Base-by-base conservation (phyloP, 2,329 filamentous ascomycete species). In the Trichoderma sp. region DNA sequence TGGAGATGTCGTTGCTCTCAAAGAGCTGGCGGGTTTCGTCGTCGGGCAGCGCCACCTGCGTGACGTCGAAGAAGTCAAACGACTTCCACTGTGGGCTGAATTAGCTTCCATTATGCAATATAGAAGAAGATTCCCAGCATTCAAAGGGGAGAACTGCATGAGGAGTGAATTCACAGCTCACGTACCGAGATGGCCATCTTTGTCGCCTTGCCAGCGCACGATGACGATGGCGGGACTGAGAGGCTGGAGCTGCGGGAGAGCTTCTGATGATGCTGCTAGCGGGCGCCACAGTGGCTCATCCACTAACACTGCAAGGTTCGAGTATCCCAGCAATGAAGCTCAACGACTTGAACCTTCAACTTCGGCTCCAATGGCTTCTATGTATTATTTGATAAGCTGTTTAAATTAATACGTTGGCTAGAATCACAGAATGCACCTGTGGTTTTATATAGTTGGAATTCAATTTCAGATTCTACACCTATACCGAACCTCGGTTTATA, bases 11-110 rank as follows among this genome's bases (percentile, higher is more conserved):
- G 80, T 88, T 89, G 88, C 93, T 92, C 82, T 95, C 92, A 84
- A 97, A 92, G 79, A 94, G 87, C 79, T 90, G 88, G 76, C 90
- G 90, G 80, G 90, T 92, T 80, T 97, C 93, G 78, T 92, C 91
- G 81, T 97, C 92, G 76, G 88, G 88, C 78, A 95, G 87, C 79
- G 92, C 90, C 82, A 98, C 91, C 80, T 93, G 91, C 80, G 90
- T 90, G 82, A 97, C 94, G 84, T 98, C 94, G 89, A 99, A 98
- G 91, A 99, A 99, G 87, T 97, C 95, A 86, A 99, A 99, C 77
- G 92, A 91, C 92, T 98, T 98, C 95, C 96, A 98, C 95, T 97
- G 76, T 24, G 11, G 34, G 64, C n/a, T 36, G 34, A 15, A 32
- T 68, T 60, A 68, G 57, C 34, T 63, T 34, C n/a, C 28, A 18